A percentile compares a stretch with the other conserved stretches of the same genome.
phyloP scores from a whole-genome alignment of 2,329 filamentous ascomycete species.

The Fusarium udum region DNA sequence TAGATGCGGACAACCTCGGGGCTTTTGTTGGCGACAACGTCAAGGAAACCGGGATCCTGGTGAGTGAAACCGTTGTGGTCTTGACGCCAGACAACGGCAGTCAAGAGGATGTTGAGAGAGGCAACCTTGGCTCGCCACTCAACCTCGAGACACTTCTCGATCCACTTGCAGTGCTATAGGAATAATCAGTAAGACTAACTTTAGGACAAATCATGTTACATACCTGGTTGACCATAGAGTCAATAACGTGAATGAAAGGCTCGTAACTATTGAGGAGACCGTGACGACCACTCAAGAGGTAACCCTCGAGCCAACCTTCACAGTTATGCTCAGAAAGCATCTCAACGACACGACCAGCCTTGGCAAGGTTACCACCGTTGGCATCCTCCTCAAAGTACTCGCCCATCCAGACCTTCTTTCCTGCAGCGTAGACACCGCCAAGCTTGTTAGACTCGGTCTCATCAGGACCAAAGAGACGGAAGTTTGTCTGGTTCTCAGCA shows the following conservation, averaged over 20 bases:
- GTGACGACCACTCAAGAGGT: slow-evolving; percentile 77
- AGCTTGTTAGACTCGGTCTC: slow-evolving; percentile 87
- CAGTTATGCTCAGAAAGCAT: slow-evolving; percentile 84
- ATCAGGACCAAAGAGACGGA: slow-evolving; percentile 81
- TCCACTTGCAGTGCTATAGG: slow-evolving; percentile 79
- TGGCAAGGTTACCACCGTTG: slow-evolving; percentile 77
- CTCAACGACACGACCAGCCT: slow-evolving; percentile 79
- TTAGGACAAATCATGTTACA: slow-evolving; percentile 4
- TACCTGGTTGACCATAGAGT: slow-evolving; percentile 83
- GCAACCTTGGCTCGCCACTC: slow-evolving; percentile 79
- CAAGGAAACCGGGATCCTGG: slow-evolving; percentile 82
- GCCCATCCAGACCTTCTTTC: slow-evolving; percentile 83
- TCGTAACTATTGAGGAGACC: slow-evolving; percentile 84
- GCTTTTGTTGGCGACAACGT: slow-evolving; percentile 81
- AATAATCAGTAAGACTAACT: slow-evolving; percentile 8
- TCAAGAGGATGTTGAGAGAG: slow-evolving; percentile 82
- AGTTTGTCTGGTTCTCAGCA: slow-evolving; percentile 69
- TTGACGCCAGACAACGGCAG: slow-evolving; percentile 82
- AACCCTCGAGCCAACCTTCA: slow-evolving; percentile 84
- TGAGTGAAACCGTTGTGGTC: slow-evolving; percentile 88
- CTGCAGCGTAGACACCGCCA: slow-evolving; percentile 73
- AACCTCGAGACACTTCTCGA: slow-evolving; percentile 83
- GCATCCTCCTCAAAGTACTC: slow-evolving; percentile 80
- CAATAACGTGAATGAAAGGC: slow-evolving; percentile 84
- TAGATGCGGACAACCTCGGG: slow-evolving; percentile 84